phyloP scores from a whole-genome alignment of 192 early-diverging fungal genomes.

The Dispira parvispora region DNA sequence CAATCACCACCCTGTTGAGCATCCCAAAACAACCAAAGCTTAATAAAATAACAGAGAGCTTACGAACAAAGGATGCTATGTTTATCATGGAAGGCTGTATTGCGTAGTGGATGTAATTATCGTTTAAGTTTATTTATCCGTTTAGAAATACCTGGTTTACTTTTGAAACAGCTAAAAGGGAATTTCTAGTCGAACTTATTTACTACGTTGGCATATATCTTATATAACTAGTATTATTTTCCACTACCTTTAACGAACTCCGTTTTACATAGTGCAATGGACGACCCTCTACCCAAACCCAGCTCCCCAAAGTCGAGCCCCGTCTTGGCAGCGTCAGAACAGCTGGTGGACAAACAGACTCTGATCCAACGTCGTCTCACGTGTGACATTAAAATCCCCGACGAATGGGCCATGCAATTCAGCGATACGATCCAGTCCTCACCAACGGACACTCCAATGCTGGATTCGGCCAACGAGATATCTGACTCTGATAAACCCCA shows the following conservation, averaged over 20 bases:
- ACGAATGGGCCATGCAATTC: slow-evolving; percentile 5
- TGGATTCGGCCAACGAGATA: not conserved
- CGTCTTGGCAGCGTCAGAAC: not conserved
- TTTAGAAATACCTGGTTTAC: no score
- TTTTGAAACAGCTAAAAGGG: not conserved
- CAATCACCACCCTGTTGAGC: no score
- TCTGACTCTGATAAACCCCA: not conserved
- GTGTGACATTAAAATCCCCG: not conserved
- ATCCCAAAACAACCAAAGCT: no score
- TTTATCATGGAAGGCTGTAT: no score
- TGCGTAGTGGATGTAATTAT: no score
- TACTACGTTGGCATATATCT: not conserved
- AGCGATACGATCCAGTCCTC: not conserved
- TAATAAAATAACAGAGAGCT: no score
- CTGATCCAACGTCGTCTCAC: not conserved
- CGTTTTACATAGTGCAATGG: not conserved
- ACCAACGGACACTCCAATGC: not conserved
- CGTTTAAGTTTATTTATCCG: no score
- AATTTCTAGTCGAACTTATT: not conserved
- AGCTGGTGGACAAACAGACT: not conserved
- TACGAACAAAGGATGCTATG: no score
- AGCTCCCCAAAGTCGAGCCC: not conserved
- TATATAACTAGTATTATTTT: no score
- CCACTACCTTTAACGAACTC: not conserved
- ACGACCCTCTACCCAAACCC: not conserved